Evolutionary conservation across 768 basidiomycete genomes (phyloP), one percentile per base, ranked within the genome.

Genomic region (Nidularia pulvinata): DNA sequence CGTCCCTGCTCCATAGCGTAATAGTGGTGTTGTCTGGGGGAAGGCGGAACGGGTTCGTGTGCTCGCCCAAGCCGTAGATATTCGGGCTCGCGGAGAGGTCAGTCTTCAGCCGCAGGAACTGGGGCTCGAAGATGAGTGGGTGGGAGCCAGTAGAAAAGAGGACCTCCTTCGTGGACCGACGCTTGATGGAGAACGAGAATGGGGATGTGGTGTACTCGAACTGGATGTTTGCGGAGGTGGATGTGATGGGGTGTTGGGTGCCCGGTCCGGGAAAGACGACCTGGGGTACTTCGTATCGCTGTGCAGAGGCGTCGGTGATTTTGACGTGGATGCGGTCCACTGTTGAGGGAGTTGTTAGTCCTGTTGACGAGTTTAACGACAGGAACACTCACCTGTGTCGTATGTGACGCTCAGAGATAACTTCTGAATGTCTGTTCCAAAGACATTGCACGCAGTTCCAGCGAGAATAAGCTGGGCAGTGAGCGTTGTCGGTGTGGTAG

Each of bases 21-120:
- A 77, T 64, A 0, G 76, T 78, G 14, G 74, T 76, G 56, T 80
- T 78, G 53, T 72, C 66, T 0, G 74, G 68, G 7, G 75, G 65
- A 30, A 89, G 79, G n/a, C 79, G 82, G 78, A 89, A 89, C 0
- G 79, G 60, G 54, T 88, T 78, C 4, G 83, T 82, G 64, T 88
- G 85, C 58, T 88, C 88, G 16, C 90, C 89, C 7, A 91, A 75
- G 2, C 91, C 91, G 62, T 89, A 91, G 52, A 91, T 79, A 65
- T 91, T 90, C 30, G 89, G 80, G 42, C 79, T 66, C 3, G 65
- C 50, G 0, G 88, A 84, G 0, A 92, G 66, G 45, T 62, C 65
- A 13, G 87, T 88, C 63, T 88, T 85, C 57, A 92, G 70, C 49
- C 88, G 85, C 10, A 92, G 74, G 63, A 87, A 92, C 65, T 91